phyloP scores from a whole-genome alignment of 176 grass and related monocot genomes.

The Coix lacrymajobi region DNA sequence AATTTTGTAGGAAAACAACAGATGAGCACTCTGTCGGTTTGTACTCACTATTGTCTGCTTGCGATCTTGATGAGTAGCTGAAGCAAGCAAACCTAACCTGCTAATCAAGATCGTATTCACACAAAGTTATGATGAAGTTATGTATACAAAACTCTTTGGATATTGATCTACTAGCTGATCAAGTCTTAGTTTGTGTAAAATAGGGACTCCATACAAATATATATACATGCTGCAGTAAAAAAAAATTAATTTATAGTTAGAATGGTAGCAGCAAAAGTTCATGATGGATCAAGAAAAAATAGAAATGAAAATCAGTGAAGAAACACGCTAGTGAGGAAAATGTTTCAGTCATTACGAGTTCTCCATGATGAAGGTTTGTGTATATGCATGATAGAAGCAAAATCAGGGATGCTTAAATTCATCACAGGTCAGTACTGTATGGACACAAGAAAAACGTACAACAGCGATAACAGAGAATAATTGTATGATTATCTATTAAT shows the following conservation, averaged over 20 bases:
- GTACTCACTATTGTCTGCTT: conserved; percentile 21
- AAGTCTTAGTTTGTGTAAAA: not conserved
- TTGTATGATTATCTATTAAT: not conserved
- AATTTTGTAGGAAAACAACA: conserved; percentile 27
- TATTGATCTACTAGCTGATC: not conserved
- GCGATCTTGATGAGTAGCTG: conserved; percentile 11
- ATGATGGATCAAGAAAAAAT: not conserved
- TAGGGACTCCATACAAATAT: not conserved
- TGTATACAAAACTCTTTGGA: not conserved
- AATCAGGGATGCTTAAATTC: not conserved
- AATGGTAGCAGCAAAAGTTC: not conserved
- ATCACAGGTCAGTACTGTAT: not conserved
- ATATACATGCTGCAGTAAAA: not conserved
- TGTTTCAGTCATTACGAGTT: not conserved
- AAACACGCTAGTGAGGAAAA: not conserved
- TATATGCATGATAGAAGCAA: not conserved
- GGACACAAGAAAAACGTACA: not conserved
- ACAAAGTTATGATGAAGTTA: not conserved
- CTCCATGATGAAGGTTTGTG: not conserved
- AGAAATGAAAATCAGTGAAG: not conserved
- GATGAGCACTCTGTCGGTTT: conserved; percentile 6
- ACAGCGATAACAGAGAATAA: not conserved
- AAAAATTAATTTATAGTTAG: not conserved
- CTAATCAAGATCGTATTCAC: not conserved
- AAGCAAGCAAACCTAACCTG: not conserved